Evolutionary conservation across 345 rosid species (phyloP).

Genomic region (Cochlearia excelsa): DNA sequence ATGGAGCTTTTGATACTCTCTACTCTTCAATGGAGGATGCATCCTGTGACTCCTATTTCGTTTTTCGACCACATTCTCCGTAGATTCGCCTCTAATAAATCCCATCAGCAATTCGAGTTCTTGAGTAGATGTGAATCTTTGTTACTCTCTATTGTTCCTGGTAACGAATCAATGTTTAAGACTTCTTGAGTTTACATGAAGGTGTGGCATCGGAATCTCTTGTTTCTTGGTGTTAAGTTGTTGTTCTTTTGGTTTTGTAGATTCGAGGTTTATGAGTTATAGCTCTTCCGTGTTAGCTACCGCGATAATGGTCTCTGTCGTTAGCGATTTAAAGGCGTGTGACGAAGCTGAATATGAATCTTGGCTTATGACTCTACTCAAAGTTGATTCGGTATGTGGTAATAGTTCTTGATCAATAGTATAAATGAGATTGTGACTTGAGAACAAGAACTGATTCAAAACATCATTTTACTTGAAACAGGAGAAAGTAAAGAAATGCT

Average conservation of each 20-base stretch:
- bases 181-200: conserved; percentile 3
- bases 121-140: conserved; percentile 58
- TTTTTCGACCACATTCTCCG: conserved; percentile 67
- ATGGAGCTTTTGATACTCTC: conserved; percentile 91
- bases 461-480: conserved; percentile 27
- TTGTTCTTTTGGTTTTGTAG: conserved; percentile 51
- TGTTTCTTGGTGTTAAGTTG: conserved; percentile 23
- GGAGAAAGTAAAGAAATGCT: conserved; percentile 69
- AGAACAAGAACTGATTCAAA: conserved; percentile 26
- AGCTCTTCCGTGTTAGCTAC: conserved; percentile 61
- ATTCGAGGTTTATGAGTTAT: conserved; percentile 50
- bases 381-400: conserved; percentile 35
- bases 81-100: conserved; percentile 50
- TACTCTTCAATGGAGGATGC: conserved; percentile 84
- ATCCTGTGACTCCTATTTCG: conserved; percentile 83
- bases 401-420: not conserved
- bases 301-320: conserved; percentile 58
- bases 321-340: conserved; percentile 50
- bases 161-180: conserved; percentile 38
- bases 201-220: not conserved
- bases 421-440: conserved; percentile 16
- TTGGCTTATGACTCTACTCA: conserved; percentile 63
- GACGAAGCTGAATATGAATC: conserved; percentile 47
- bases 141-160: conserved; percentile 59
- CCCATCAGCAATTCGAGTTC: conserved; percentile 63